Conservation (phyloP, 345 rosid genomes). For the Populus davidiana region DNA sequence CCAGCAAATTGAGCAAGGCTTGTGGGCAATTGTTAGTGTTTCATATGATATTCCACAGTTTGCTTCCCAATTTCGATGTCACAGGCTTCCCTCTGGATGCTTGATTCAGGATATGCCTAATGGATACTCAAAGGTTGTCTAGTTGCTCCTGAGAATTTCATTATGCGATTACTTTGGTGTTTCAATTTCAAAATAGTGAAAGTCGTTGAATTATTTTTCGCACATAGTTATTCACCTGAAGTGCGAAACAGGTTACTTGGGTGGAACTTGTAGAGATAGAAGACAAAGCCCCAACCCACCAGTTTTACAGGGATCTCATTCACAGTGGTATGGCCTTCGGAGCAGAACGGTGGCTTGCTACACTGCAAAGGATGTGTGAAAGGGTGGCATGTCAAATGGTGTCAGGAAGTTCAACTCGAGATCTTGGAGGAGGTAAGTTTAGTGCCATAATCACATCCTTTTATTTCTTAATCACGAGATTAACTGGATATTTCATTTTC, state of each 20-base stretch:
- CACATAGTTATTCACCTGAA: conserved; percentile 4
- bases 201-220: neutral
- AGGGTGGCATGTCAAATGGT: conserved; percentile 74
- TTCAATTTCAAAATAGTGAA: neutral
- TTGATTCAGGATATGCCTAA: conserved; percentile 95
- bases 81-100: conserved; percentile 89
- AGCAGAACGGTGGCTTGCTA: conserved; percentile 79
- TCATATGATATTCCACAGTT: conserved; percentile 79
- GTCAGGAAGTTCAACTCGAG: conserved; percentile 59
- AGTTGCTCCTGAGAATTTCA: conserved; percentile 7
- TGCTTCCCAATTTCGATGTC: conserved; percentile 51
- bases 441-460: neutral
- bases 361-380: conserved; percentile 83
- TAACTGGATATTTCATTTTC: neutral
- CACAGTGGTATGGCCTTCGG: conserved; percentile 78
- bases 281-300: conserved; percentile 57
- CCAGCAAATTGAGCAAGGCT: conserved; percentile 86
- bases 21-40: conserved; percentile 83
- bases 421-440: conserved; percentile 70
- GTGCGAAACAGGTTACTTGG: conserved; percentile 72
- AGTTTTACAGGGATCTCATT: conserved; percentile 61
- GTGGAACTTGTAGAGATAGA: conserved; percentile 83
- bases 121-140: conserved; percentile 82
- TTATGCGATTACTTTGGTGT: conserved; percentile 9
- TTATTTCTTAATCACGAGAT: neutral